Base-by-base conservation (phyloP, 805 yeast genomes). In the Ogataea polymorpha region DNA sequence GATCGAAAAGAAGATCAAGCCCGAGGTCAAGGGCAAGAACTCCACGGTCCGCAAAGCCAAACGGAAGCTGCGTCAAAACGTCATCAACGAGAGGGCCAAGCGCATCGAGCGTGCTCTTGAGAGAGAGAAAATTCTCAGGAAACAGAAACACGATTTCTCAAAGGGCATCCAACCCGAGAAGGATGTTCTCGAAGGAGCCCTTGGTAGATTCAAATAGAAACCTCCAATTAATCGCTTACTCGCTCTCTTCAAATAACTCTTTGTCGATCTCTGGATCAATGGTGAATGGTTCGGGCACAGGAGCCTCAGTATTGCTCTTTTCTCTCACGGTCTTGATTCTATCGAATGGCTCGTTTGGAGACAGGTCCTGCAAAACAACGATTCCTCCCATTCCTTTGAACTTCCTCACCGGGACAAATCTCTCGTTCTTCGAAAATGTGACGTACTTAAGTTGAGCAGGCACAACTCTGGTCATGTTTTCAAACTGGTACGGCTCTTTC, bases 381-480 rank as follows among this genome's bases (percentile, higher is more conserved):
- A 87, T 79, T 37, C 95, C 95, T 32, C 80, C 67, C 66, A 63
- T 44, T 58, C 86, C 77, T 68, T 69, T 81, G 60, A 79, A 80
- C 59, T 81, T 83, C 62, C 95, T 82, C 7, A 89, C 82, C 5
- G 98, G 97, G 24, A 71, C 75, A 63, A 83, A 91, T 57, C 96
- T 75, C 35, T 77, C 82, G 41, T 79, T 84, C 56, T 83, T 82
- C 27, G 71, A 64, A 59, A 91, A 89, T 4, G 95, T 74, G 38
- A 93, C 78, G 66, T 80, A 87, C 63, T 82, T 83, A 44, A 90
- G 72, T 67, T 93, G 98, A 32, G 82, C 77, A 12, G 98, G 98
- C 41, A 93, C 70, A 2, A 93, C 96, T 56, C 99, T 79, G 10
- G 93, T 75, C 75, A 91, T 70, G 60, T 93, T 93, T 26, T 73